Evolutionary conservation across 176 grass and related monocot genomes (phyloP), one percentile per base, ranked within the genome.

Genomic region (Phoenix roebelenii): DNA sequence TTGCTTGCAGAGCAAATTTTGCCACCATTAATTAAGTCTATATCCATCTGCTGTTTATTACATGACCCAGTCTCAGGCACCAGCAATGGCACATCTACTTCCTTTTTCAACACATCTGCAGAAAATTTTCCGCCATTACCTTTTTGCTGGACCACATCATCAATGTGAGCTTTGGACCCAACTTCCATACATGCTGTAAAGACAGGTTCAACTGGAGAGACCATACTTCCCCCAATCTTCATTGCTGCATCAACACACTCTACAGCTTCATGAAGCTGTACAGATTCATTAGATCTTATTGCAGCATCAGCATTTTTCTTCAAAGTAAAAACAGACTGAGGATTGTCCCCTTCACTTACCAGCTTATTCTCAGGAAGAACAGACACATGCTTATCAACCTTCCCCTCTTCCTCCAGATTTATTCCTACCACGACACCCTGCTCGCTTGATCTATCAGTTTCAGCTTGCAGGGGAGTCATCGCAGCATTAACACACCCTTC

Each of bases 231-330:
- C 20, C 51, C 55, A 17, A 32, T 10, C 60, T 26, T 57, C 55
- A 24, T 25, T 55, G 73, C 70, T 51, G 18, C 35, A 71, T 66
- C 18, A 56, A 61, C 58, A n/a, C 66, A 65, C 63, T 74, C 76
- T 60, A 9, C 29, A 25, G 48, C 70, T 30, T 74, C 65, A 6
- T 25, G 30, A 51, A 29, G 60, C 49, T 72, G 66, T 76, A 52
- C 51, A 52, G 55, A 60, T 68, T 77, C 68, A 55, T 75, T 69
- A 60, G 68, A 74, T 59, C 61, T 85, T 28, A 73, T 73, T 49
- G 25, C n/a, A 73, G 18, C 55, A 73, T 23, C 66, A 25, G 19
- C 25, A 58, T 50, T 50, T 54, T 62, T 25, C 29, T 52, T 66
- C 54, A 7, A 15, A 48, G 5, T 15, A 44, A 25, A 10, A 23